These are phyloP conservation scores for Eremomyces bilateralis DNA, from an alignment of 495 filamentous ascomycete genomes.

Conservation along the genomic window DNA sequence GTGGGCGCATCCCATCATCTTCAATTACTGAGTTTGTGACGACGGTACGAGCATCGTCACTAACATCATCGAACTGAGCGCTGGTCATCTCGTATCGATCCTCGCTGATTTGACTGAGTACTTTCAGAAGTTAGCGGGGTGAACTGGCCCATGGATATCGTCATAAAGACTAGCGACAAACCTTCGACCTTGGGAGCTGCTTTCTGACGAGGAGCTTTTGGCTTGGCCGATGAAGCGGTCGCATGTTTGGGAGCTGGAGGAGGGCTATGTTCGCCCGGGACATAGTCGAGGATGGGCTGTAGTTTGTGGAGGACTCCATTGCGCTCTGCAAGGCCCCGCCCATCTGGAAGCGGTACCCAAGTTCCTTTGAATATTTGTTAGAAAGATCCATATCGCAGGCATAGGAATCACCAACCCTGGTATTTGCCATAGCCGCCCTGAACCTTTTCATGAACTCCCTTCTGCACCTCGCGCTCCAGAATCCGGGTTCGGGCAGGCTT, in stretches of 20 bases:
- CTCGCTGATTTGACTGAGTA: slow-evolving; percentile 25
- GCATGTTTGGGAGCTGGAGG: slow-evolving; percentile 86
- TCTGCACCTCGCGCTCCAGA: slow-evolving; percentile 89
- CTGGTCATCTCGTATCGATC: slow-evolving; percentile 32
- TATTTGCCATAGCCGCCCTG: slow-evolving; percentile 98
- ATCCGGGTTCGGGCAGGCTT: slow-evolving; percentile 90
- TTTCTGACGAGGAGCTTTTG: slow-evolving; percentile 30
- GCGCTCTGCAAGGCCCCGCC: slow-evolving; percentile 56
- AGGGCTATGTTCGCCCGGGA: slow-evolving; percentile 64
- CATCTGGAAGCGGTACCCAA: slow-evolving; percentile 80
- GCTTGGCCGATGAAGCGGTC: slow-evolving; percentile 45
- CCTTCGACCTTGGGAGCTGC: slow-evolving; percentile 1
- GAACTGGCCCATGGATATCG: no score
- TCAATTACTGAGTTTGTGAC: slow-evolving; percentile 64
- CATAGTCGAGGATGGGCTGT: slow-evolving; percentile 70
- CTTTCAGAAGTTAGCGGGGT: slow-evolving; percentile 8
- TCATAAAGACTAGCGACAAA: neutral
- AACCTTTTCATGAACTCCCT: slow-evolving; percentile 88
- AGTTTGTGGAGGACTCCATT: slow-evolving; percentile 70
- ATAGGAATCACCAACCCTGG: slow-evolving; percentile 36
- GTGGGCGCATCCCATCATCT: slow-evolving; percentile 52
- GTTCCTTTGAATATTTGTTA: slow-evolving; percentile 59
- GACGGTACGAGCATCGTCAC: slow-evolving; percentile 56
- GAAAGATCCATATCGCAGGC: slow-evolving; percentile 7
- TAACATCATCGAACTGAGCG: slow-evolving; percentile 40